Evolutionary conservation across 495 filamentous ascomycete genomes (phyloP).

Genomic region (Cudoniella acicularis): DNA sequence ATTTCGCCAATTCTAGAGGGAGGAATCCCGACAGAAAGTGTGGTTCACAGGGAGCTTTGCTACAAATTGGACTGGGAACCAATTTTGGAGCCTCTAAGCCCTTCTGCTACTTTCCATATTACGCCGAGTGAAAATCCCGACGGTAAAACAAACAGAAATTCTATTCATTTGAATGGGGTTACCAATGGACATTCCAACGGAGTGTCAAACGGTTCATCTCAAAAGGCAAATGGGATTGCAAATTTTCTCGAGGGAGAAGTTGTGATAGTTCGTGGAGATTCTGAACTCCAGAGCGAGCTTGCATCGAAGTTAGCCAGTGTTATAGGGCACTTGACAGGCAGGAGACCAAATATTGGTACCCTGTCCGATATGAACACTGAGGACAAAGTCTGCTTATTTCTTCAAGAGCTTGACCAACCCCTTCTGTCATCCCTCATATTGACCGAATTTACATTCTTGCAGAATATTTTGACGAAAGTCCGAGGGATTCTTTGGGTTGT

Average conservation of each 20-base stretch:
- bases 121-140: slow-evolving; percentile 16
- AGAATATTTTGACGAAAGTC: slow-evolving; percentile 34
- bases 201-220: slow-evolving; percentile 18
- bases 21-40: slow-evolving; percentile 9
- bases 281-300: slow-evolving; percentile 33
- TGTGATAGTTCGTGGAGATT: slow-evolving; percentile 39
- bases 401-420: slow-evolving; percentile 13
- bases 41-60: slow-evolving; percentile 30
- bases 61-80: slow-evolving; percentile 37
- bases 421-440: slow-evolving; percentile 36
- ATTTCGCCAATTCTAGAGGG: slow-evolving; percentile 34
- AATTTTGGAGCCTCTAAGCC: neutral
- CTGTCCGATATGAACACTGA: slow-evolving; percentile 1
- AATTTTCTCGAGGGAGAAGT: slow-evolving; percentile 17
- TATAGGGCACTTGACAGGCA: slow-evolving; percentile 18
- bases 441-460: slow-evolving; percentile 31
- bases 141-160: slow-evolving; percentile 3
- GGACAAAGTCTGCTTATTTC: slow-evolving; percentile 17
- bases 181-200: slow-evolving; percentile 12
- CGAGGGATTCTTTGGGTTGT: slow-evolving; percentile 21
- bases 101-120: slow-evolving; percentile 1
- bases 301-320: slow-evolving; percentile 29
- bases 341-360: neutral
- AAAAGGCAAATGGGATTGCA: neutral
- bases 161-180: slow-evolving; percentile 17